Evolutionary conservation across 805 yeast genomes (phyloP).

Genomic region (Metschnikowia anglica): DNA sequence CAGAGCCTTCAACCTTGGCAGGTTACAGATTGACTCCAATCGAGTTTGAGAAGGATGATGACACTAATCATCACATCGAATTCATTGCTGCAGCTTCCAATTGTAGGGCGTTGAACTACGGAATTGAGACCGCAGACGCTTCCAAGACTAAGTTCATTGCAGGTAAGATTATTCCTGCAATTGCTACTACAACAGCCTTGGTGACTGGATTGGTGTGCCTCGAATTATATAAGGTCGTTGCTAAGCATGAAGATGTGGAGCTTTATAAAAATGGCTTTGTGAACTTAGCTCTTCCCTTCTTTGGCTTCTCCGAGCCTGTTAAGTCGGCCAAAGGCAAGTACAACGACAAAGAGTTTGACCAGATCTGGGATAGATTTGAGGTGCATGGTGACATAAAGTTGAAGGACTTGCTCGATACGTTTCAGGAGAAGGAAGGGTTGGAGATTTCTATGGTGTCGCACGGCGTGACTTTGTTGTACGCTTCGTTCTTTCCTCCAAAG

Average conservation of each 20-base stretch:
- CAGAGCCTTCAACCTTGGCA: slow-evolving; percentile 83
- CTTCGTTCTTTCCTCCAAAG: slow-evolving; percentile 90
- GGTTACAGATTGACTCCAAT: slow-evolving; percentile 87
- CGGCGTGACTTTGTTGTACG: slow-evolving; percentile 86
- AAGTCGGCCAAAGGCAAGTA: slow-evolving; percentile 80
- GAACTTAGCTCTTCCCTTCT: slow-evolving; percentile 90
- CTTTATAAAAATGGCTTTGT: slow-evolving; percentile 90
- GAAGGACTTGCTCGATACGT: slow-evolving; percentile 68
- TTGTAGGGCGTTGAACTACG: slow-evolving; percentile 89
- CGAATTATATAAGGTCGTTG: slow-evolving; percentile 88
- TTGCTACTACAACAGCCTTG: slow-evolving; percentile 97
- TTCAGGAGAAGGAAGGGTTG: slow-evolving; percentile 79
- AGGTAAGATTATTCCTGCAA: slow-evolving; percentile 97
- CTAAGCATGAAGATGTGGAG: slow-evolving; percentile 70
- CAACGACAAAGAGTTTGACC: slow-evolving; percentile 75
- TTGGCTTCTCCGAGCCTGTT: slow-evolving; percentile 96
- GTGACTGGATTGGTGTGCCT: slow-evolving; percentile 93
- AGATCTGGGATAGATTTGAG: slow-evolving; percentile 94
- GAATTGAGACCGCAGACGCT: slow-evolving; percentile 84
- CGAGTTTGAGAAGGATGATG: slow-evolving; percentile 98
- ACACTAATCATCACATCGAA: slow-evolving; percentile 92
- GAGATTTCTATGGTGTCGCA: slow-evolving; percentile 89
- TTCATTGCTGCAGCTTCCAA: slow-evolving; percentile 95
- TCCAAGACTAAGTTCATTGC: slow-evolving; percentile 95
- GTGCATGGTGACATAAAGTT: slow-evolving; percentile 74